Evolutionary conservation across 1,139 yeast species (phyloP), one percentile per base, ranked within the genome.

Genomic region (Candida smagusa): DNA sequence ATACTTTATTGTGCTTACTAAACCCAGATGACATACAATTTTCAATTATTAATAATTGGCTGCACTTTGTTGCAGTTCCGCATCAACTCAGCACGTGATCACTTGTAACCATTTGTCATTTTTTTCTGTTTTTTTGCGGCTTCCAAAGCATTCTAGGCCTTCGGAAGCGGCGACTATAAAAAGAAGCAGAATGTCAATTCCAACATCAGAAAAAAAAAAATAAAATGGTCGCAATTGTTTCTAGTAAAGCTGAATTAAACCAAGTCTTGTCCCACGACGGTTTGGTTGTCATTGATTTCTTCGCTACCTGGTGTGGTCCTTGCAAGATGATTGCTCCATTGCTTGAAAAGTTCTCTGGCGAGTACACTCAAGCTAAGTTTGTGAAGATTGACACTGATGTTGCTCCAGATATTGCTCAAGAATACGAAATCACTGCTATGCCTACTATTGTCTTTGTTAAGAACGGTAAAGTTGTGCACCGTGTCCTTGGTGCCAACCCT

Each of bases 261-360:
- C 65, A 71, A 42, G 83, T 80, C 47, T 71, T 84, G 52, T 50
- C 65, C 39, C 60, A 71, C 58, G 65, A 69, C 46, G 76, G 83
- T 43, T 65, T 83, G 60, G 79, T 86, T 48, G 94, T 86, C 28
- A 84, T 87, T 44, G 96, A 88, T 61, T 88, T 86, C 61, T 83
- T 76, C 56, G 96, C 96, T 37, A 77, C 84, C 36, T 88, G 96
- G 96, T 88, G 96, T 67, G 95, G 92, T 39, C 96, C 96, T 31
- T 88, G 96, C 68, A 84, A 84, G 62, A 85, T 85, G 55, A 81
- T 88, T 61, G 78, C 90, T 25, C 96, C 96, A 42, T 62, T 80
- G 48, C 65, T 87, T 51, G 87, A 84, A 47, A 80, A 84, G 60
- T 75, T 84, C 47, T 48, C 72, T 28, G 49, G 49, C 12, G 69